phyloP scores from a whole-genome alignment of 164 flowering plant genomes.

The Aristolochia contorta region DNA sequence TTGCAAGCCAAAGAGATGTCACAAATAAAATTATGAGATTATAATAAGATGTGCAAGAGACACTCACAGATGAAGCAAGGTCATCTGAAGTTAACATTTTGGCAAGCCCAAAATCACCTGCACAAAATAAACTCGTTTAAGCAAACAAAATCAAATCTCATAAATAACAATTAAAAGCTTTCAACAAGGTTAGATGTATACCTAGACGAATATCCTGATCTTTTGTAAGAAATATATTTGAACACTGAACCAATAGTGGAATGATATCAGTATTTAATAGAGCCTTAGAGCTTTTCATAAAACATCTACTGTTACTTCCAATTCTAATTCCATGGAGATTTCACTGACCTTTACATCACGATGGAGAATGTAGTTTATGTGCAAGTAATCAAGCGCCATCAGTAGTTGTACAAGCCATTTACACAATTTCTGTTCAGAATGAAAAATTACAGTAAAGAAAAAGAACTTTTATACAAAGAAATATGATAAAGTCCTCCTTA shows the following conservation, averaged over 20 bases:
- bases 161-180: background rate
- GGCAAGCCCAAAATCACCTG: constrained; percentile 99
- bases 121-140: constrained; percentile 2
- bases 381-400: constrained; percentile 95
- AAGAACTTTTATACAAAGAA: background rate
- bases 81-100: constrained; percentile 92
- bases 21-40: background rate
- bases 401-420: constrained; percentile 96
- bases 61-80: constrained; percentile 94
- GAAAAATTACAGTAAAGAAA: constrained; percentile 4
- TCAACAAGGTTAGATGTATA: constrained; percentile 9
- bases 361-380: constrained; percentile 84
- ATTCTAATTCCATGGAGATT: constrained; percentile 3
- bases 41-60: background rate
- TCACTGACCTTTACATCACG: constrained; percentile 96
- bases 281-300: constrained; percentile 6
- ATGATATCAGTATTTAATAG: constrained; percentile 17
- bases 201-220: constrained; percentile 91
- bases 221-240: constrained; percentile 92
- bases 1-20: constrained; percentile 3
- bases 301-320: background rate
- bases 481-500: background rate
- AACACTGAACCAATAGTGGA: constrained; percentile 58
- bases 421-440: constrained; percentile 67
- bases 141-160: background rate